Evolutionary conservation across 2,329 filamentous ascomycete species (phyloP), one percentile per base, ranked within the genome.

Genomic region (Epichloe festucae): DNA sequence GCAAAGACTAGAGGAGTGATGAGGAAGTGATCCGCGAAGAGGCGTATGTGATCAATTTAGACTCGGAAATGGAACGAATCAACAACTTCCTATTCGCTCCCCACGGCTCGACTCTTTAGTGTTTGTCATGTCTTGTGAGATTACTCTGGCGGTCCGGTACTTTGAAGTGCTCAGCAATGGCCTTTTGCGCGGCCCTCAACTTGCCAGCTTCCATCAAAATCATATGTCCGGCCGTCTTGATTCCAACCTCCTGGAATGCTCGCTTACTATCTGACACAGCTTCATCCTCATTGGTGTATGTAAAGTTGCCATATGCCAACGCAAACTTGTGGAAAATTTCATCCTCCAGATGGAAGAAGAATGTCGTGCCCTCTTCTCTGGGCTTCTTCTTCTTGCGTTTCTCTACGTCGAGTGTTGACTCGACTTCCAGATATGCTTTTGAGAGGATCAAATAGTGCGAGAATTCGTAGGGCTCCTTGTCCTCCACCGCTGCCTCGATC

Each of bases 311-410:
- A 56, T 78, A 73, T 14, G 81, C 88, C 40, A 81, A 55, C 3
- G 89, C 86, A 69, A 91, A 78, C 63, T 81, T 82, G 57, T 93
- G 82, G 60, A 96, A 70, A 49, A 91, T 79, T 73, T 97, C 93
- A 63, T 98, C 93, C 70, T 98, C 93, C 0, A 89, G 85, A 65
- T 98, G 93, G 74, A 97, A 98, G 69, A 90, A 94, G 69, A 89
- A 95, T 36, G 79, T 74, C 60, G 85, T 78, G 8, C 73, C 70
- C 49, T 76, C 73, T 54, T 77, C 69, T 65, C 77, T 77, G 52
- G 74, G 79, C 71, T 84, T 86, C 70, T 86, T 90, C 60, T 77
- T 75, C 56, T 82, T 68, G 49, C 67, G 64, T 40, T 63, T 63
- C 62, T 85, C 81, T 50, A 78, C 74, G 58, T 91, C 86, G 15